Conservation (phyloP, 2,329 filamentous ascomycete species). For the Pestalotiopsis fici region DNA sequence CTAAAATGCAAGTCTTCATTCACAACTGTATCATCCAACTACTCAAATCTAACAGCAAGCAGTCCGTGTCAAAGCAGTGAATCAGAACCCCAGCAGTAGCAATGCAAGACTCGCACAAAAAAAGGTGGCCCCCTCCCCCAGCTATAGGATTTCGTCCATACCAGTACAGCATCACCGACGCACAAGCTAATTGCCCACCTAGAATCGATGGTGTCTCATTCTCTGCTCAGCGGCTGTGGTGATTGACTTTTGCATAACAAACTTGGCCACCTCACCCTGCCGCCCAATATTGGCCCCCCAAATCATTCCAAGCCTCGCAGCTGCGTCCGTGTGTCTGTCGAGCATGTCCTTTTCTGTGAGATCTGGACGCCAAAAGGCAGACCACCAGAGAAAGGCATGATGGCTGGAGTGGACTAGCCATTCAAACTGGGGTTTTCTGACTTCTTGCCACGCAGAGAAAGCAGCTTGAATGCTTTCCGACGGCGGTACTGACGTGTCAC, state of each 20-base stretch:
- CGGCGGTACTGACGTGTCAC: neutral
- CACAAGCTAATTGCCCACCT: neutral
- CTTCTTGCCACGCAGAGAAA: neutral
- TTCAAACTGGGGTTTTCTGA: constrained; percentile 2
- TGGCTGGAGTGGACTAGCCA: neutral
- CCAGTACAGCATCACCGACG: neutral
- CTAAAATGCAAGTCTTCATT: no score
- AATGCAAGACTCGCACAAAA: no score
- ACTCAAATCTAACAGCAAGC: no score
- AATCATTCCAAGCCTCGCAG: neutral
- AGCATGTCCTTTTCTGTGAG: neutral
- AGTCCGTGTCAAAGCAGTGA: no score
- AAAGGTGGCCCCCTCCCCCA: no score
- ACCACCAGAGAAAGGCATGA: constrained; percentile 4
- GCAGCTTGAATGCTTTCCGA: neutral
- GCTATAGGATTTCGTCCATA: no score
- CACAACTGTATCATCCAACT: no score
- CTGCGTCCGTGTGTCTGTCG: neutral
- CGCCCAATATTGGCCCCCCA: constrained; percentile 1
- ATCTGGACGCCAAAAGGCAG: neutral
- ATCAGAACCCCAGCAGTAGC: no score
- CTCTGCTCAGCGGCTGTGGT: neutral
- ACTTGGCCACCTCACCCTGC: constrained; percentile 4
- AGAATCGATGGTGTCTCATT: neutral
- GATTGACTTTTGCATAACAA: neutral